These are phyloP conservation scores for Geotrichum candidum DNA, from an alignment of 1,139 yeast species.

Conservation along the genomic window DNA sequence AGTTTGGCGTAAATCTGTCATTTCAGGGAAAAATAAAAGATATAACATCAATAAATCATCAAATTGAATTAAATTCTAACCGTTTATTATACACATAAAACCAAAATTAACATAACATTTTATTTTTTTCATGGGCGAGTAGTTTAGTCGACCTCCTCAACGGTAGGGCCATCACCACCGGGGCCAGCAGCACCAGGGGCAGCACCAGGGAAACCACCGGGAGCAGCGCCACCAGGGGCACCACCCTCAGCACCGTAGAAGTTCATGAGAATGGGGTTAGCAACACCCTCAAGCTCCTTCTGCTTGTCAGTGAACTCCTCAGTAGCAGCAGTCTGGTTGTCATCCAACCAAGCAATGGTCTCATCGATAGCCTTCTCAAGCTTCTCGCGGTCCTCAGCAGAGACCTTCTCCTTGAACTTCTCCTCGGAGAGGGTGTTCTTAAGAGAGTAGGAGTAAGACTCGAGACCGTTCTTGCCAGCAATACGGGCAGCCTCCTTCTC, in stretches of 20 bases:
- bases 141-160: slow-evolving; percentile 82
- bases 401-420: slow-evolving; percentile 76
- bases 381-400: slow-evolving; percentile 69
- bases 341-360: slow-evolving; percentile 82
- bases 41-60: background rate
- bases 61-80: background rate
- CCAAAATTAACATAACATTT: background rate
- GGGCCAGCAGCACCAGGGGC: slow-evolving; percentile 47
- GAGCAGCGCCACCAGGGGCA: slow-evolving; percentile 53
- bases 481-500: slow-evolving; percentile 77
- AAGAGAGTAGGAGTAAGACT: slow-evolving; percentile 85
- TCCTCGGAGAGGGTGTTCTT: slow-evolving; percentile 79
- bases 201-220: slow-evolving; percentile 68
- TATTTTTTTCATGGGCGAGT: background rate
- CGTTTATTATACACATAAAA: background rate
- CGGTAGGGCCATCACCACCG: slow-evolving; percentile 64
- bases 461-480: slow-evolving; percentile 79
- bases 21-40: too few species aligned
- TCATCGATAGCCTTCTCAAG: slow-evolving; percentile 81
- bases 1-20: too few species aligned
- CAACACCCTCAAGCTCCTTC: slow-evolving; percentile 89
- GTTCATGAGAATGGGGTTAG: slow-evolving; percentile 91
- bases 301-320: slow-evolving; percentile 86
- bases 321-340: slow-evolving; percentile 77
- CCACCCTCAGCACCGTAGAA: slow-evolving; percentile 60